Evolutionary conservation across 2,329 filamentous ascomycete genomes (phyloP).

Genomic region (Mycosphaerella sp.): DNA sequence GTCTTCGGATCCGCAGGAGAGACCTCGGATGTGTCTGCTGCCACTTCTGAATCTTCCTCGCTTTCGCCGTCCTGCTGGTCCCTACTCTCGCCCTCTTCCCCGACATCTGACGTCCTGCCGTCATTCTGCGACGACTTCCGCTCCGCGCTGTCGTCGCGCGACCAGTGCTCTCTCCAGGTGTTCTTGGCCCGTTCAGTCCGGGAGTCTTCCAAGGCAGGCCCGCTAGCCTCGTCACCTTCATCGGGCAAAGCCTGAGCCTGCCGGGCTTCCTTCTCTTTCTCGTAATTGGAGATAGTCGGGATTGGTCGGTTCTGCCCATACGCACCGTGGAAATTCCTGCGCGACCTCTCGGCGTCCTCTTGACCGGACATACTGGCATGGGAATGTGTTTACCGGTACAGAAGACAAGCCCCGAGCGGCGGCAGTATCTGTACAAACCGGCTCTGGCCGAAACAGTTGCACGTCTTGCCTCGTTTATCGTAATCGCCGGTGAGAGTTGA

Average conservation of each 20-base stretch:
- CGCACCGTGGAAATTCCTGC: conserved; percentile 38
- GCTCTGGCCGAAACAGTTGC: neutral
- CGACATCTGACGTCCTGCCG: conserved; percentile 10
- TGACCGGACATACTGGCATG: conserved; percentile 27
- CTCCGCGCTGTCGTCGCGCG: conserved; percentile 16
- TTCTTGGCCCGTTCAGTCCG: conserved; percentile 35
- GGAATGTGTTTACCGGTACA: conserved; percentile 6
- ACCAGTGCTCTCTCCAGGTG: conserved; percentile 24
- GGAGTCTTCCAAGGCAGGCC: conserved; percentile 23
- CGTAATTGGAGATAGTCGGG: conserved; percentile 44
- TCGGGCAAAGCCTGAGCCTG: conserved; percentile 28
- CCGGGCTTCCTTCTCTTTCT: conserved; percentile 42
- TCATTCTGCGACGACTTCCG: conserved; percentile 13
- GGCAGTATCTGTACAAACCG: neutral
- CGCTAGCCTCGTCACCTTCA: conserved; percentile 29
- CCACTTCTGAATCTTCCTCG: conserved; percentile 24
- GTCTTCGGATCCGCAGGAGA: conserved; percentile 40
- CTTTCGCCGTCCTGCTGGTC: conserved; percentile 14
- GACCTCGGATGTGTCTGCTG: conserved; percentile 43
- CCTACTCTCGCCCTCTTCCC: conserved; percentile 7
- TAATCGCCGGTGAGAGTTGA: neutral
- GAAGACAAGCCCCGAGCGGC: neutral
- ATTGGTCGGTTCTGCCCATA: conserved; percentile 43
- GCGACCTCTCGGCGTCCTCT: conserved; percentile 39
- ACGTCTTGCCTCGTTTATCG: neutral